These are phyloP conservation scores for Phragmites australis DNA, from an alignment of 176 grass and related monocot species.

Conservation along the genomic window DNA sequence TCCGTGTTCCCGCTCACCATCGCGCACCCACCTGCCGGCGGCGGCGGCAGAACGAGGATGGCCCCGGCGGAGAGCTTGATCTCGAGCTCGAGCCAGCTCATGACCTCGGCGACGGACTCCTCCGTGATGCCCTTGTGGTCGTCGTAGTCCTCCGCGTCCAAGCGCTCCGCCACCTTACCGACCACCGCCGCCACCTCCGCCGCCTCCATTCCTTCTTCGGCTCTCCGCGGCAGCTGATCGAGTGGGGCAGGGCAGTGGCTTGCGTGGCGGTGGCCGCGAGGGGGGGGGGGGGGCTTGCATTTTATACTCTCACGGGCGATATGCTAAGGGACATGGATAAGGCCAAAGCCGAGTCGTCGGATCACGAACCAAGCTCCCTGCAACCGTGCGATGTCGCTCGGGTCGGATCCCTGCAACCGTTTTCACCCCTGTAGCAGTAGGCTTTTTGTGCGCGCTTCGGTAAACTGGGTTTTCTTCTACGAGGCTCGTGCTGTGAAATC, in stretches of 20 bases:
- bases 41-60: neutral
- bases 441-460: neutral
- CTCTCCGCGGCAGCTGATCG: neutral
- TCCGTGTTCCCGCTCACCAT: neutral
- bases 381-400: neutral
- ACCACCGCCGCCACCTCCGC: neutral
- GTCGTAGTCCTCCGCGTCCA: neutral
- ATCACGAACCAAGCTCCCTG: neutral
- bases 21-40: neutral
- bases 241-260: neutral
- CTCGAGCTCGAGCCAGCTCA: slow-evolving; percentile 62
- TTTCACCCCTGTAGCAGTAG: neutral
- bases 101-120: slow-evolving; percentile 48
- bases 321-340: neutral
- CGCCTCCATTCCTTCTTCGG: neutral
- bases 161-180: slow-evolving; percentile 31
- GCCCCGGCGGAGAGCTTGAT: slow-evolving; percentile 33
- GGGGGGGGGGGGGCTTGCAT: neutral
- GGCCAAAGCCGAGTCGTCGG: neutral
- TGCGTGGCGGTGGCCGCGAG: neutral
- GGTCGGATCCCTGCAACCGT: neutral
- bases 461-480: slow-evolving; percentile 19
- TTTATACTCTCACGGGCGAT: neutral
- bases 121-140: slow-evolving; percentile 35
- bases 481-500: neutral